Conservation (phyloP, 2,329 filamentous ascomycete species). For the Talaromyces atroroseus region DNA sequence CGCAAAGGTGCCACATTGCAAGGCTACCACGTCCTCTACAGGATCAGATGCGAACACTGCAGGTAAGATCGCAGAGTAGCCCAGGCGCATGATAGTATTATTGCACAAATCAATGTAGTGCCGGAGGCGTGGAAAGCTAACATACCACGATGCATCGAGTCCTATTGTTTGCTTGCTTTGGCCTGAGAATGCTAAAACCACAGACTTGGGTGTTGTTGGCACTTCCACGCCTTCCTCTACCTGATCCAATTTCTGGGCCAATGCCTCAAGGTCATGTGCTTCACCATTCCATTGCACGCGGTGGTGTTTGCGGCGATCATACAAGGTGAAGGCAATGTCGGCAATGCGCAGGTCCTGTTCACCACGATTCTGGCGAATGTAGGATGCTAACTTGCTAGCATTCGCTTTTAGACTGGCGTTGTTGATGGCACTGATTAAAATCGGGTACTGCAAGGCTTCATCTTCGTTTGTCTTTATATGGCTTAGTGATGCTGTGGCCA, state of each 20-base stretch:
- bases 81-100: neutral
- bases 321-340: slow-evolving; percentile 6
- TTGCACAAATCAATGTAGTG: slow-evolving; percentile 5
- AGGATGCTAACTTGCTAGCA: neutral
- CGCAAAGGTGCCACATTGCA: slow-evolving; percentile 4
- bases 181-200: slow-evolving; percentile 7
- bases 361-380: neutral
- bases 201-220: neutral
- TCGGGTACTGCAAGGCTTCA: neutral
- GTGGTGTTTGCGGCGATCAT: slow-evolving; percentile 10
- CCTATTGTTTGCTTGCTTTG: slow-evolving; percentile 11
- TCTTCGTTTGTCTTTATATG: neutral
- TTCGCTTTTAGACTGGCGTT: neutral
- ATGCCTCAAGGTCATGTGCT: neutral
- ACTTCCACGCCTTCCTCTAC: neutral
- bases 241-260: neutral
- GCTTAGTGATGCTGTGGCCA: neutral
- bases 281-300: slow-evolving; percentile 6
- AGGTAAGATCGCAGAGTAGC: neutral
- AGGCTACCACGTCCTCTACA: neutral
- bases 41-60: neutral
- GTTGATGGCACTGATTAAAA: neutral
- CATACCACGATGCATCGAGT: slow-evolving; percentile 2
- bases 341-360: neutral
- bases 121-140: neutral